Evolutionary conservation across 441 rosid species (phyloP).

Genomic region (Cnidoscolus chayamansa): DNA sequence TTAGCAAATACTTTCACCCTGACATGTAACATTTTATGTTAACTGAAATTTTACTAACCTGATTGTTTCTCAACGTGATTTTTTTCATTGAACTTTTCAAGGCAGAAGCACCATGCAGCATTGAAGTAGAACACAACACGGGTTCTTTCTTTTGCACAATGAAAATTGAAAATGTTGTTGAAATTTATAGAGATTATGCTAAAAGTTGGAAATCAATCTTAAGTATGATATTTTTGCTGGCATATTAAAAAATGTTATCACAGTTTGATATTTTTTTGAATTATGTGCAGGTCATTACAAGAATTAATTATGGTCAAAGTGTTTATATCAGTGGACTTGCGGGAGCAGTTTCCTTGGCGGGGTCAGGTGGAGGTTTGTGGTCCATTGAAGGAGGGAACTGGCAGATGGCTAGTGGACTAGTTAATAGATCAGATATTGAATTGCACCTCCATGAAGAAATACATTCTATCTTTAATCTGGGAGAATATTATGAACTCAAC

Average conservation of each 20-base stretch:
- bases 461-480: slow-evolving; percentile 52
- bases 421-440: slow-evolving; percentile 57
- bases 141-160: neutral
- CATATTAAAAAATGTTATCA: neutral
- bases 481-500: slow-evolving; percentile 68
- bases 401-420: slow-evolving; percentile 83
- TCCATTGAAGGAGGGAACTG: slow-evolving; percentile 87
- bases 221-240: neutral
- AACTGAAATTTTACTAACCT: neutral
- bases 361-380: slow-evolving; percentile 87
- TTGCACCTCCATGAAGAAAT: slow-evolving; percentile 71
- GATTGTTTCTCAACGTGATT: neutral
- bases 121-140: neutral
- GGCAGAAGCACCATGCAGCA: neutral
- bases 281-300: slow-evolving; percentile 64
- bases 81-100: neutral
- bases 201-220: neutral
- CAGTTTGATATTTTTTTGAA: slow-evolving; percentile 10
- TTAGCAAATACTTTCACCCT: neutral
- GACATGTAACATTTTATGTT: neutral
- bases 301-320: slow-evolving; percentile 92
- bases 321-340: slow-evolving; percentile 79
- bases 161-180: neutral
- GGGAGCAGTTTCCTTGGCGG: slow-evolving; percentile 95
- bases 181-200: neutral